Evolutionary conservation across 208 protist genomes (phyloP).

Genomic region (Acanthamoeba pearcei): DNA sequence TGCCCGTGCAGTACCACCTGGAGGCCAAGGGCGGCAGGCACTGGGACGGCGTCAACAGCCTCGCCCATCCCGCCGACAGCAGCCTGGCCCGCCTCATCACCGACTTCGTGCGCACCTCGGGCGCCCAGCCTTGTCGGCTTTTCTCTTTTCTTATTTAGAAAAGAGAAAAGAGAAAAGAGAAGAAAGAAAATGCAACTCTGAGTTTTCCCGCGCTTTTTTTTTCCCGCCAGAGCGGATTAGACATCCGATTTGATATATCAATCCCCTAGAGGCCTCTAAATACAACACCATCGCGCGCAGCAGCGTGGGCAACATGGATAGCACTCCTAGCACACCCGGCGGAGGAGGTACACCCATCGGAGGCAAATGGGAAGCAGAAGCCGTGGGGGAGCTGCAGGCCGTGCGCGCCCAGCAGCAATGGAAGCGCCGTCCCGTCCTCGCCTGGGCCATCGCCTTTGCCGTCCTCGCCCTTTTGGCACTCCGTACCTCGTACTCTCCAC

Average conservation of each 20-base stretch:
- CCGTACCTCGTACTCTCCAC: neutral
- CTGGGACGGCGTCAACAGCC: conserved; percentile 20
- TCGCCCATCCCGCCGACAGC: neutral
- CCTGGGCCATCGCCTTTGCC: neutral
- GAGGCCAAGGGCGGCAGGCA: neutral
- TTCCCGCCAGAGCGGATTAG: too few species aligned
- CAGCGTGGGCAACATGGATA: too few species aligned
- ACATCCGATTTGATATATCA: too few species aligned
- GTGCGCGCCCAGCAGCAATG: neutral
- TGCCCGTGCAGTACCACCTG: neutral
- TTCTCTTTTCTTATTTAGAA: too few species aligned
- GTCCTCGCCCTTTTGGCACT: neutral
- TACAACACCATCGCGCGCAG: too few species aligned
- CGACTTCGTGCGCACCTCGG: neutral
- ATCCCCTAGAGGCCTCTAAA: too few species aligned
- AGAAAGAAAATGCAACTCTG: too few species aligned
- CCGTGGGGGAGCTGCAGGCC: neutral
- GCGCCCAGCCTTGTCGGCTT: too few species aligned
- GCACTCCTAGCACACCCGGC: too few species aligned
- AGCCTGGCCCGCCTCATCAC: neutral
- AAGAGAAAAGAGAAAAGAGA: too few species aligned
- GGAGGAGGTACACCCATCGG: neutral
- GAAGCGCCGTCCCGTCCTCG: neutral
- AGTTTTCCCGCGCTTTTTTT: too few species aligned
- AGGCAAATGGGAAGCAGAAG: conserved; percentile 6